Conservation (phyloP, 2,329 filamentous ascomycete species). For the Neofusicoccum parvum region DNA sequence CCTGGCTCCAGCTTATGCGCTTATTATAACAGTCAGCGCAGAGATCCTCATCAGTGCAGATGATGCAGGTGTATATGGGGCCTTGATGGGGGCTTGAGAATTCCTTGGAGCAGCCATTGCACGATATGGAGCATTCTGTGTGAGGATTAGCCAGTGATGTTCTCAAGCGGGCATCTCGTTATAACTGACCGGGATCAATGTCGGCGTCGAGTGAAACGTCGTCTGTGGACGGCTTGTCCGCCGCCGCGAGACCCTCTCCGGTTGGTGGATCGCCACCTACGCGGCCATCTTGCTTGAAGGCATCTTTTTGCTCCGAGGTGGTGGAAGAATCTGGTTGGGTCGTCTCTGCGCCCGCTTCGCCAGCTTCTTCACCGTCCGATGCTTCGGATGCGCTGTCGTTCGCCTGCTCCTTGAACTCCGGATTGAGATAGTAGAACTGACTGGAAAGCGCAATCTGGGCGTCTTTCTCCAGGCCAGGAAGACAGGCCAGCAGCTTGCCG, state of each 20-base stretch:
- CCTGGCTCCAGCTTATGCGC: conserved; percentile 19
- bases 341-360: background rate
- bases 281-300: background rate
- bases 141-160: background rate
- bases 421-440: conserved; percentile 26
- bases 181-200: background rate
- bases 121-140: background rate
- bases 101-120: background rate
- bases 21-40: conserved; percentile 24
- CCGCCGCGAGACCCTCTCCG: too few species aligned
- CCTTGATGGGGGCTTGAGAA: background rate
- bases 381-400: background rate
- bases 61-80: conserved; percentile 25
- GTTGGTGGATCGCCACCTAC: background rate
- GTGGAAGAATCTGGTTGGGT: background rate
- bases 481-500: conserved; percentile 25
- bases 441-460: conserved; percentile 25
- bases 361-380: background rate
- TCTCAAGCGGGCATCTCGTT: background rate
- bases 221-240: too few species aligned
- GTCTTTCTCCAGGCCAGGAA: conserved; percentile 26
- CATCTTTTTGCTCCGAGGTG: background rate
- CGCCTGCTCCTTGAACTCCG: background rate
- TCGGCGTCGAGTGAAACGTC: background rate
- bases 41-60: conserved; percentile 25